phyloP scores from a whole-genome alignment of 768 basidiomycete species.

The Candolleomyces efflorescens region DNA sequence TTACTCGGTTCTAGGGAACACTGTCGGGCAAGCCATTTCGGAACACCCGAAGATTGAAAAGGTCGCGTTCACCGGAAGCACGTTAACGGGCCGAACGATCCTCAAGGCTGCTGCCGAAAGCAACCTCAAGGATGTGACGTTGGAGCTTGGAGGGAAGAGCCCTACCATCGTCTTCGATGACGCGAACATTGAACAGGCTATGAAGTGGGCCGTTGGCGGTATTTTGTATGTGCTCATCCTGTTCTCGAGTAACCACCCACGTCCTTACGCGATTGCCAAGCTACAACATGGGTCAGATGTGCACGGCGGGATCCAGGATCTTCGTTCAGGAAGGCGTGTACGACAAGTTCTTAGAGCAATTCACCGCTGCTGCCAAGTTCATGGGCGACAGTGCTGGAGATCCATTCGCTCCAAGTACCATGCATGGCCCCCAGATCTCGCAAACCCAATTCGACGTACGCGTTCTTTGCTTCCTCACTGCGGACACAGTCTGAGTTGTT shows the following conservation, averaged over 20 bases:
- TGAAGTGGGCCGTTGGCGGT: no score
- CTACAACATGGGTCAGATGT: constrained; percentile 55
- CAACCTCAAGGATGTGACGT: constrained; percentile 72
- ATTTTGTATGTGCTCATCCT: no score
- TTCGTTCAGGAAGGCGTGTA: constrained; percentile 79
- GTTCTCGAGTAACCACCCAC: no score
- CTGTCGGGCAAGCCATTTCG: constrained; percentile 63
- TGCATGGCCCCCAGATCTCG: constrained; percentile 73
- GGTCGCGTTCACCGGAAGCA: constrained; percentile 77
- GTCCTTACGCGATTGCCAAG: constrained; percentile 5
- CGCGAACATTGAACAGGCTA: constrained; percentile 30
- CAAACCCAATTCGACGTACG: constrained; percentile 61
- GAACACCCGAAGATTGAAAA: constrained; percentile 64
- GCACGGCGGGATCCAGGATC: constrained; percentile 78
- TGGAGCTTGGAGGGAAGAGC: constrained; percentile 71
- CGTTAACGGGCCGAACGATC: constrained; percentile 65
- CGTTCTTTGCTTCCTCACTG: constrained; percentile 8
- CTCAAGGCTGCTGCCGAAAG: constrained; percentile 66
- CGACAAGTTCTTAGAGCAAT: constrained; percentile 63
- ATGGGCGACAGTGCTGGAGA: constrained; percentile 52
- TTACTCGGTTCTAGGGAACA: constrained; percentile 30
- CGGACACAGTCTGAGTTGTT: neutral
- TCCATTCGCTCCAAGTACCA: constrained; percentile 51
- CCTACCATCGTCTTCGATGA: constrained; percentile 63
- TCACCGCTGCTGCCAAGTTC: constrained; percentile 47